Conservation (phyloP, 441 rosid species). For the Gossypium aridum region DNA sequence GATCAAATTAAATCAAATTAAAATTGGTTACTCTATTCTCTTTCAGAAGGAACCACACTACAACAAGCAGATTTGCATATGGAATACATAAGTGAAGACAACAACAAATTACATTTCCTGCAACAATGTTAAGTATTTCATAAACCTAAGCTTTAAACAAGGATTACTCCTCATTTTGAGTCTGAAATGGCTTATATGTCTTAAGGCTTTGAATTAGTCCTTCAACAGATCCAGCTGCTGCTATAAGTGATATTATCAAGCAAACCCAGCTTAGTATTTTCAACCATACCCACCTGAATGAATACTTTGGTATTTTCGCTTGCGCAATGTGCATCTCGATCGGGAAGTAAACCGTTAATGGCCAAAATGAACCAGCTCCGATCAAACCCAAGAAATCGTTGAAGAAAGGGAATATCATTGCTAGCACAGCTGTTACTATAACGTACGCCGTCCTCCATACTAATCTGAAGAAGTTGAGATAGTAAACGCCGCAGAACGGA, state of each 20-base stretch:
- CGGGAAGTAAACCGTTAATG: constrained; percentile 75
- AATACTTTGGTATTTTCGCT: constrained; percentile 39
- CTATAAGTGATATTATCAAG: constrained; percentile 54
- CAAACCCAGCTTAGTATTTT: constrained; percentile 51
- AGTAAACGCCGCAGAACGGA: constrained; percentile 41
- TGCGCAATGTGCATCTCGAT: constrained; percentile 77
- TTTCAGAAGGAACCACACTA: constrained; percentile 1
- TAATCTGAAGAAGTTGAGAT: constrained; percentile 51
- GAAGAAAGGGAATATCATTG: constrained; percentile 90
- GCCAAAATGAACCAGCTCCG: constrained; percentile 80
- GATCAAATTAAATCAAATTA: no score
- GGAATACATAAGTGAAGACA: constrained; percentile 8
- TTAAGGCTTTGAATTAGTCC: constrained; percentile 58
- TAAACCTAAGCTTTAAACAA: constrained; percentile 2
- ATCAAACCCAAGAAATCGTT: constrained; percentile 69
- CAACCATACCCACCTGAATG: constrained; percentile 64
- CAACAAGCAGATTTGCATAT: constrained; percentile 4
- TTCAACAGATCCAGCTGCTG: constrained; percentile 67
- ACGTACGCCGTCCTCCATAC: constrained; percentile 72
- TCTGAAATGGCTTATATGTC: constrained; percentile 60
- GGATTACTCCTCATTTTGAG: constrained; percentile 16
- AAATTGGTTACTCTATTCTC: background rate
- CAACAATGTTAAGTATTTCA: background rate
- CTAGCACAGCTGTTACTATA: constrained; percentile 45
- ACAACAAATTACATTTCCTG: background rate